A percentile compares a stretch with the other conserved stretches of the same genome.
These are phyloP conservation scores for Casuarina cunninghamiana DNA, from an alignment of 306 rosid genomes.

Conservation along the genomic window DNA sequence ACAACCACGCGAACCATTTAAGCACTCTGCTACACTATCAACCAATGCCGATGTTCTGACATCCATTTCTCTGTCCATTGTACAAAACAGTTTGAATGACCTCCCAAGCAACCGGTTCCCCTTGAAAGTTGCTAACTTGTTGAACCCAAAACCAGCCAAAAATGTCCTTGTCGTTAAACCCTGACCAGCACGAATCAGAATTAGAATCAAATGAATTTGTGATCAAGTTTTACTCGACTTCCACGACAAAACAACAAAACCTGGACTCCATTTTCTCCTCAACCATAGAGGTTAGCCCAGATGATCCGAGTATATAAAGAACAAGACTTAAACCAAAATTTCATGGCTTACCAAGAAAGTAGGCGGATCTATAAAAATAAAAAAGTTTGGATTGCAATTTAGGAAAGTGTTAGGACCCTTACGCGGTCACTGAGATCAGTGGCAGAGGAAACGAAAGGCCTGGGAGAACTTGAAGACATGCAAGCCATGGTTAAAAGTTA, in stretches of 20 bases:
- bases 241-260: not conserved
- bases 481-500: constrained; percentile 32
- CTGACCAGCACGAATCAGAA: constrained; percentile 39
- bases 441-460: constrained; percentile 26
- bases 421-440: constrained; percentile 36
- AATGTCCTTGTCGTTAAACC: constrained; percentile 33
- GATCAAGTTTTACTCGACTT: not conserved
- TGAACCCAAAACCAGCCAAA: constrained; percentile 41
- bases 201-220: constrained; percentile 13
- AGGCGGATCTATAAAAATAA: not conserved
- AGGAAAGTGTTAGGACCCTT: not conserved
- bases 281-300: not conserved
- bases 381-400: not conserved
- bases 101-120: constrained; percentile 31
- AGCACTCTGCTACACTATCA: constrained; percentile 37
- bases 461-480: constrained; percentile 31
- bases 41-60: constrained; percentile 45
- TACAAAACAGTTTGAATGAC: constrained; percentile 50
- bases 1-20: constrained; percentile 42
- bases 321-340: not conserved
- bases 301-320: not conserved
- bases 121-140: constrained; percentile 24
- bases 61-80: constrained; percentile 56
- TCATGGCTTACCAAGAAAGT: not conserved
- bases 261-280: not conserved